These are phyloP conservation scores for Beauveria sp. DNA, from an alignment of 2,329 filamentous ascomycete species.

Conservation along the genomic window DNA sequence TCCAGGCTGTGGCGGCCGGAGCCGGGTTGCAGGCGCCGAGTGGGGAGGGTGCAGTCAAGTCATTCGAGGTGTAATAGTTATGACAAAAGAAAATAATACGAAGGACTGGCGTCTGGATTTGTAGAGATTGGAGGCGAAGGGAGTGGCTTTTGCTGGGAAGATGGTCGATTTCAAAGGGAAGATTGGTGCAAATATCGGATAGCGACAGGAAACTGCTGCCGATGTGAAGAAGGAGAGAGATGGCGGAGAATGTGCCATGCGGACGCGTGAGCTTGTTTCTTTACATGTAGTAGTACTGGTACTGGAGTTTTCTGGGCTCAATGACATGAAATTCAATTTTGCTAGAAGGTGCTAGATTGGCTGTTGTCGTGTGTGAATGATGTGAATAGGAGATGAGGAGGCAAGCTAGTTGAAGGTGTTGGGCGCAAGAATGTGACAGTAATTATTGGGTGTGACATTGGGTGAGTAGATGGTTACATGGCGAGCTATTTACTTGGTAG, in stretches of 20 bases:
- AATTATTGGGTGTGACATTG: not conserved
- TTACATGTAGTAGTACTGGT: constrained; percentile 10
- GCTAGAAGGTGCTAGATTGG: not conserved
- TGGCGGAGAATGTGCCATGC: not conserved
- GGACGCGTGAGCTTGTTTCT: constrained; percentile 3
- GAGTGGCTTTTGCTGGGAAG: constrained; percentile 2
- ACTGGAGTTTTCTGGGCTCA: constrained; percentile 13
- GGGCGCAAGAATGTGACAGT: not conserved
- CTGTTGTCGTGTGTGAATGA: not conserved
- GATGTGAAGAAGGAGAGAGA: not conserved
- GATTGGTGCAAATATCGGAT: constrained; percentile 5
- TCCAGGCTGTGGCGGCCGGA: constrained; percentile 38
- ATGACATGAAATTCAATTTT: constrained; percentile 7
- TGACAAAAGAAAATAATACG: constrained; percentile 10
- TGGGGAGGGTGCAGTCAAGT: constrained; percentile 48
- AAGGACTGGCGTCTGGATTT: constrained; percentile 11
- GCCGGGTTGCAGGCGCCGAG: constrained; percentile 47
- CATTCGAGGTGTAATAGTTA: constrained; percentile 41
- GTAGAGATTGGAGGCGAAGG: not conserved
- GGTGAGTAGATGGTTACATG: not conserved
- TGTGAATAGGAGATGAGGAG: not conserved
- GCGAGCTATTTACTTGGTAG: not conserved
- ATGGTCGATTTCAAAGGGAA: not conserved
- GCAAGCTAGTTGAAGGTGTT: not conserved
- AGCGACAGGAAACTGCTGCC: constrained; percentile 5